Conservation (phyloP, 2,329 filamentous ascomycete species). For the Trichophyton benhamiae region DNA sequence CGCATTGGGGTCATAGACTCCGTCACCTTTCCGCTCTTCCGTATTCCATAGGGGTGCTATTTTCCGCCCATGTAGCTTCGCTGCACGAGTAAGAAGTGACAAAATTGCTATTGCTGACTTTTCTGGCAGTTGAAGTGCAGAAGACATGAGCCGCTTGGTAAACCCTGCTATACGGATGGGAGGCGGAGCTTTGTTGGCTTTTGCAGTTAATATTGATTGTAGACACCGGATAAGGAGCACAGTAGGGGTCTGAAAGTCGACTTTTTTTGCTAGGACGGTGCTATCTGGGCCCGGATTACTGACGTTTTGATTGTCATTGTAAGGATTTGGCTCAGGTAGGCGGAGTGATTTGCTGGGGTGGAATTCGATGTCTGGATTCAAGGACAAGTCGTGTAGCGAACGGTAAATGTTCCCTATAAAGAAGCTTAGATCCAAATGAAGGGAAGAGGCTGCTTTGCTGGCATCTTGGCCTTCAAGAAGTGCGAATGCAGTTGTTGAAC, state of each 20-base stretch:
- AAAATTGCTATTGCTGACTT: constrained; percentile 74
- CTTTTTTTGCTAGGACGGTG: constrained; percentile 47
- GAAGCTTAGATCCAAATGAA: constrained; percentile 86
- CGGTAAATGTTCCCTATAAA: constrained; percentile 92
- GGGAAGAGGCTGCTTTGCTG: constrained; percentile 63
- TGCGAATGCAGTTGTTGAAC: constrained; percentile 93
- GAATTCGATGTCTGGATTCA: constrained; percentile 78
- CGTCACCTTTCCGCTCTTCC: constrained; percentile 85
- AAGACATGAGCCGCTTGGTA: constrained; percentile 75
- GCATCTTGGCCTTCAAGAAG: constrained; percentile 88
- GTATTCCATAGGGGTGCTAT: constrained; percentile 84
- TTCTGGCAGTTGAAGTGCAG: constrained; percentile 75
- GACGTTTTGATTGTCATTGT: constrained; percentile 6
- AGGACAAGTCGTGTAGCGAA: constrained; percentile 62
- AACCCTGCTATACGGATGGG: constrained; percentile 82
- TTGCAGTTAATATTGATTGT: constrained; percentile 68
- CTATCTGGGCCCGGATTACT: constrained; percentile 23
- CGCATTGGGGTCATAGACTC: constrained; percentile 63
- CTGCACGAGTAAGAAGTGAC: constrained; percentile 63
- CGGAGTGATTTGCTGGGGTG: constrained; percentile 58
- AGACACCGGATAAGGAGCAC: constrained; percentile 82
- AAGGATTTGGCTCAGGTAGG: constrained; percentile 52
- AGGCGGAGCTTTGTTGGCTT: constrained; percentile 60
- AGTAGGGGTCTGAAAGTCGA: constrained; percentile 91
- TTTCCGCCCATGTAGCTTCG: constrained; percentile 69